Evolutionary conservation across 768 basidiomycete genomes (phyloP).

Genomic region (Macrolepiota dolichaula): DNA sequence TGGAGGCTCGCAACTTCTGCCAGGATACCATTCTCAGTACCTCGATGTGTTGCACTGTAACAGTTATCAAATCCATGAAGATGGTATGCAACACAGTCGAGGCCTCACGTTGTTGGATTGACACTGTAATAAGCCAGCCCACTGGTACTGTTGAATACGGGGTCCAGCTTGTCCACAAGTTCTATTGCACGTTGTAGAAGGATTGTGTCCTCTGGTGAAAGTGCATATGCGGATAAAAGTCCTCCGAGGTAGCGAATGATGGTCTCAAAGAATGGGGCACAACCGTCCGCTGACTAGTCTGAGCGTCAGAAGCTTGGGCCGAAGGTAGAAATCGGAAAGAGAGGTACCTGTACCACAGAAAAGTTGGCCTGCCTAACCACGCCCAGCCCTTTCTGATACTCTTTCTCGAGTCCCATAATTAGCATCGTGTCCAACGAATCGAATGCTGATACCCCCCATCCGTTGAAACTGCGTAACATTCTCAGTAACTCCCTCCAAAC

Average conservation of each 20-base stretch:
- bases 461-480: slow-evolving; percentile 56
- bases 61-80: background rate
- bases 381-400: slow-evolving; percentile 63
- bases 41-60: slow-evolving; percentile 16
- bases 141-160: slow-evolving; percentile 64
- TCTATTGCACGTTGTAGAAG: slow-evolving; percentile 74
- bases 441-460: slow-evolving; percentile 74
- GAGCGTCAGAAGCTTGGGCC: background rate
- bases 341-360: slow-evolving; percentile 37
- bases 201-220: slow-evolving; percentile 54
- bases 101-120: slow-evolving; percentile 55
- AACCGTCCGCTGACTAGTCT: slow-evolving; percentile 13
- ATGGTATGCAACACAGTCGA: background rate
- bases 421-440: slow-evolving; percentile 88
- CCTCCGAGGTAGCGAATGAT: slow-evolving; percentile 91
- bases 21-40: slow-evolving; percentile 40
- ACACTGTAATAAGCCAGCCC: slow-evolving; percentile 74
- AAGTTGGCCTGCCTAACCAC: slow-evolving; percentile 51
- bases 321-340: background rate
- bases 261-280: slow-evolving; percentile 74
- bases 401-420: slow-evolving; percentile 70
- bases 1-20: slow-evolving; percentile 84
- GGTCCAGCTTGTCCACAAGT: slow-evolving; percentile 68
- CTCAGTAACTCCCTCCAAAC: background rate
- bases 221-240: slow-evolving; percentile 76